A percentile compares a stretch with the other conserved stretches of the same genome.
phyloP scores from a whole-genome alignment of 176 grass and related monocot genomes.

The sorghum (Sorghum bicolor) region DNA sequence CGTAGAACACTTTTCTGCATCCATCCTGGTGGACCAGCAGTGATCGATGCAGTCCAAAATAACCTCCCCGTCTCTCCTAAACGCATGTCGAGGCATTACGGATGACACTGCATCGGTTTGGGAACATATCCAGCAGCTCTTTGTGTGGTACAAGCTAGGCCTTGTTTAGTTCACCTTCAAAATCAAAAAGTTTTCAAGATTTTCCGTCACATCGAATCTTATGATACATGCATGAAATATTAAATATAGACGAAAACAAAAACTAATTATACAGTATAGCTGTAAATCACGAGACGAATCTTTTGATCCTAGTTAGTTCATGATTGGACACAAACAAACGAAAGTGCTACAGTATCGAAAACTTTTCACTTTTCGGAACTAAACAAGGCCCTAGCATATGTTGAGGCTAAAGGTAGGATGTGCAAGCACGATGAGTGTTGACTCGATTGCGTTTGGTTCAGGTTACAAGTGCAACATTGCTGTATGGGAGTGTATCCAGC shows the following conservation, averaged over 20 bases:
- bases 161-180: no score
- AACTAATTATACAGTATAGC: no score
- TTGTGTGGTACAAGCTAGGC: conserved; percentile 12
- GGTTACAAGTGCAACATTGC: neutral
- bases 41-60: neutral
- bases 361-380: no score
- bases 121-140: conserved; percentile 9
- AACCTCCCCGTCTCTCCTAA: neutral
- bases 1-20: conserved; percentile 5
- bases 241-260: no score
- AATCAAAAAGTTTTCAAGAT: no score
- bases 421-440: neutral
- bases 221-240: no score
- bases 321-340: no score
- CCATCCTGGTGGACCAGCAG: neutral
- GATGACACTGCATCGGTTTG: conserved; percentile 15
- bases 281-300: no score
- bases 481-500: neutral
- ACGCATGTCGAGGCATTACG: neutral
- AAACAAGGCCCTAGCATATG: no score
- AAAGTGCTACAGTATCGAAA: no score
- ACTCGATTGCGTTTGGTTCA: neutral
- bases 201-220: no score
- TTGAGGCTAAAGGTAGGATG: conserved; percentile 2
- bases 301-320: no score